Base-by-base conservation (phyloP, 345 rosid species). In the Citrus mangshanensis region DNA sequence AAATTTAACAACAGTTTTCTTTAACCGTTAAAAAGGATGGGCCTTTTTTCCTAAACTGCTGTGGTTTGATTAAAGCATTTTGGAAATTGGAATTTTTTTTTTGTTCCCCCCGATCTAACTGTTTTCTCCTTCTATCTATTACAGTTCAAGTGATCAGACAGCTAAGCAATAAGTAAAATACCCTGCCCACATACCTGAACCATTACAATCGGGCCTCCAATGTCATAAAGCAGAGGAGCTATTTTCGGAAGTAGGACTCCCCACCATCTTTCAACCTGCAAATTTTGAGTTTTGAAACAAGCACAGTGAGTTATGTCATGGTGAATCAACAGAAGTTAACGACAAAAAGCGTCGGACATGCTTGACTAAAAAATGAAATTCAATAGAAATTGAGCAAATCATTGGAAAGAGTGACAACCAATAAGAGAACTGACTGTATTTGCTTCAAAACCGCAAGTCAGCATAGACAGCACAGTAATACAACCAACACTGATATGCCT, bases 221-320 rank as follows among this genome's bases (percentile, higher is more conserved):
- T 92, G 67, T 81, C 77, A 86, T 91, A 93, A 80, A 93, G 95
- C 78, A 92, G 83, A 81, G 93, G 90, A 76, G 81, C 82, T 56
- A 93, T 79, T 86, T 88, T 95, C 0, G 92, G 93, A 34, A 95
- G 91, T 56, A 95, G 82, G 78, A 85, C 77, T 77, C 75, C 88
- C 99, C 99, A 95, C 99, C 99, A 95, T 83, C 68, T 78, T 37
- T 91, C 91, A 68, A 93, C 98, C 99, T 95, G 86, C 84, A 72
- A 78, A 70, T 77, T 56, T 46, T 34, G 21, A 38, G 59, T 66
- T 64, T 32, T 19, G 55, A 13, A 22, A 22, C 7, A 40, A n/a
- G 40, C 70, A 75, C 27, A 37, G 25, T 54, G 16, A 76, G 34
- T 6, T 25, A 55, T n/a, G 18, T 19, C n/a, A 34, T 34, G 32